A percentile compares a stretch with the other conserved stretches of the same genome.
phyloP scores from a whole-genome alignment of 805 yeast species.

The Myxozyma melibiosi region DNA sequence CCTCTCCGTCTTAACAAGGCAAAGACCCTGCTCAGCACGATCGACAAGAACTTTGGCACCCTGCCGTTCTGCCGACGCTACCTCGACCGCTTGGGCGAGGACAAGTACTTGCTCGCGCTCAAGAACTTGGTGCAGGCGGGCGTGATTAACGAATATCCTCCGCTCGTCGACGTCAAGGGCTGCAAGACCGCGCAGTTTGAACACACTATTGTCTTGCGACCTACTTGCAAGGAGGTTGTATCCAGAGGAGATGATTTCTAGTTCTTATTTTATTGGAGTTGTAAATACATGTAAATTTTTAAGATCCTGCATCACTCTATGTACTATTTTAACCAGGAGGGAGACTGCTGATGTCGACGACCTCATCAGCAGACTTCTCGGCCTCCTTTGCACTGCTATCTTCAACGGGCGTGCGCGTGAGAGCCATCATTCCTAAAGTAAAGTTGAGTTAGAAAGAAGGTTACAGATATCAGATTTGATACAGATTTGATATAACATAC shows the following conservation, averaged over 20 bases:
- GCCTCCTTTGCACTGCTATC: slow-evolving; percentile 49
- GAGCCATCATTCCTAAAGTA: slow-evolving; percentile 75
- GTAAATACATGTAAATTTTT: slow-evolving; percentile 4
- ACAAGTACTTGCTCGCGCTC: slow-evolving; percentile 82
- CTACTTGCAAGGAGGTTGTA: slow-evolving; percentile 90
- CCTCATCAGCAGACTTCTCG: slow-evolving; percentile 58
- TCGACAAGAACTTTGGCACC: slow-evolving; percentile 85
- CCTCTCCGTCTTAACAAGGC: slow-evolving; percentile 68
- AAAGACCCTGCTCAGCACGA: slow-evolving; percentile 64
- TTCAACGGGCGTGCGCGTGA: slow-evolving; percentile 91
- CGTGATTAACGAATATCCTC: slow-evolving; percentile 91
- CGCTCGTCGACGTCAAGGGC: slow-evolving; percentile 79
- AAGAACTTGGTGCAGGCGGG: slow-evolving; percentile 84
- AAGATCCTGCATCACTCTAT: background rate
- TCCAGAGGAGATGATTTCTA: slow-evolving; percentile 93
- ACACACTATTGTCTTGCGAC: slow-evolving; percentile 83
- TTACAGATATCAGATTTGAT: too few relatives aligned
- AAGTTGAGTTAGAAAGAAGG: background rate
- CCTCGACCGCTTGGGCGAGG: slow-evolving; percentile 88
- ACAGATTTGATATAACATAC: slow-evolving; percentile 49
- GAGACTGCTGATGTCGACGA: slow-evolving; percentile 83
- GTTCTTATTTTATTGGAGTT: background rate
- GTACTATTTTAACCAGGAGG: slow-evolving; percentile 79
- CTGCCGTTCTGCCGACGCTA: slow-evolving; percentile 96
- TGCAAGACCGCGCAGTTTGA: slow-evolving; percentile 95